Evolutionary conservation across 345 rosid species (phyloP).

Genomic region (Populus alba): DNA sequence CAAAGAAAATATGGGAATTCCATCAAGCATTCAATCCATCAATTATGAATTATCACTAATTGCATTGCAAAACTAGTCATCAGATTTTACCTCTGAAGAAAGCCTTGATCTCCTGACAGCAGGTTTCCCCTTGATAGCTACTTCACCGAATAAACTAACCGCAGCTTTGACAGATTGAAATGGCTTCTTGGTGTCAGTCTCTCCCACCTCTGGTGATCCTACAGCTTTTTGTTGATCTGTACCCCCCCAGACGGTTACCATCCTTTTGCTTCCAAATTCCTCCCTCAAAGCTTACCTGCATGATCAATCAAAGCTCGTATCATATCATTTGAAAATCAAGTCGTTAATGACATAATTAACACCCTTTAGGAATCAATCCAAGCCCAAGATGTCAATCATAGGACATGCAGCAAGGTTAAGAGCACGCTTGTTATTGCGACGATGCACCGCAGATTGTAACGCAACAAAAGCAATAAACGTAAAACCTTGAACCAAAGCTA

Average conservation of each 20-base stretch:
- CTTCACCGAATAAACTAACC: conserved; percentile 81
- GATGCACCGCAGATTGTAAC: no score
- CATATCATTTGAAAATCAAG: neutral
- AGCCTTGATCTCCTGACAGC: conserved; percentile 24
- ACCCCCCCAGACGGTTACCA: conserved; percentile 46
- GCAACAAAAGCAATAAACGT: no score
- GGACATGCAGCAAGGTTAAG: neutral
- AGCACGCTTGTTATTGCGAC: no score
- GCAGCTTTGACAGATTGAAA: conserved; percentile 95
- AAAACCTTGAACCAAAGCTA: neutral
- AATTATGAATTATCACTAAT: neutral
- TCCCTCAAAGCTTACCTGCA: conserved; percentile 3
- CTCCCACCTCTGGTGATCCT: conserved; percentile 62
- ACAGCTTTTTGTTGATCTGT: conserved; percentile 17
- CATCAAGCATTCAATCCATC: neutral
- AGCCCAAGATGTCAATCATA: neutral
- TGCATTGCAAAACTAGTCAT: neutral
- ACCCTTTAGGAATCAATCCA: neutral
- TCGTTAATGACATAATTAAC: neutral
- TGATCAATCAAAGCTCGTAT: neutral
- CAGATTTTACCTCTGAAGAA: conserved; percentile 39
- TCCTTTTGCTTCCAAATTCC: conserved; percentile 15
- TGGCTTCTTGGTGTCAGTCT: conserved; percentile 91
- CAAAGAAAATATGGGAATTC: neutral
- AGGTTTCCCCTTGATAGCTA: conserved; percentile 34